Evolutionary conservation across 495 filamentous ascomycete species (phyloP).

Genomic region (Ascobolus immersus): DNA sequence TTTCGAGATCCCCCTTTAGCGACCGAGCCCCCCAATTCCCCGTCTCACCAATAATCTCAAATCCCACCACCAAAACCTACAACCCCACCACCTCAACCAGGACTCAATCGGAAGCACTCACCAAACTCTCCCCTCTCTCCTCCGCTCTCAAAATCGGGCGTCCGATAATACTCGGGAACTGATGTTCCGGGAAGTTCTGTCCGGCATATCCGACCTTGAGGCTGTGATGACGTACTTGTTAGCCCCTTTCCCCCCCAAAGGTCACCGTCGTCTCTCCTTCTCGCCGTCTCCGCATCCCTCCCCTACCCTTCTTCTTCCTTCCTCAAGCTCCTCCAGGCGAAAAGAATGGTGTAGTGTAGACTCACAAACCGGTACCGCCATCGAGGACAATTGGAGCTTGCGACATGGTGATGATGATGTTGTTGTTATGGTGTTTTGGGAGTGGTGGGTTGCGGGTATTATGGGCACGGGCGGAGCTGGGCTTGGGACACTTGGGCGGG

Average conservation of each 20-base stretch:
- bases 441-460: too few species aligned
- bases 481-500: too few species aligned
- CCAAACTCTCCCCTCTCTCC: constrained; percentile 48
- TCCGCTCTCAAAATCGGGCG: constrained; percentile 92
- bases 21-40: too few species aligned
- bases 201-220: constrained; percentile 91
- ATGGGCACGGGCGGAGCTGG: too few species aligned
- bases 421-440: too few species aligned
- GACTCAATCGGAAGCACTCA: too few species aligned
- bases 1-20: too few species aligned
- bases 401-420: constrained; percentile 27
- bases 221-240: constrained; percentile 13
- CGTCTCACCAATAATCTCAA: too few species aligned
- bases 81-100: too few species aligned
- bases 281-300: neutral
- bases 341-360: constrained; percentile 5
- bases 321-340: neutral
- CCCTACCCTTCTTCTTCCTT: neutral
- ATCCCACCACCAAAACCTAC: too few species aligned
- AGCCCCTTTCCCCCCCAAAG: neutral
- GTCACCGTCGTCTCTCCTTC: constrained; percentile 5
- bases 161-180: constrained; percentile 95
- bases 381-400: constrained; percentile 87
- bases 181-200: constrained; percentile 93
- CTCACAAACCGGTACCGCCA: constrained; percentile 81